Percentiles rank a stretch among this genome's conserved stretches.
phyloP scores from a whole-genome alignment of 2,329 filamentous ascomycete genomes.

The Fusarium sp. region DNA sequence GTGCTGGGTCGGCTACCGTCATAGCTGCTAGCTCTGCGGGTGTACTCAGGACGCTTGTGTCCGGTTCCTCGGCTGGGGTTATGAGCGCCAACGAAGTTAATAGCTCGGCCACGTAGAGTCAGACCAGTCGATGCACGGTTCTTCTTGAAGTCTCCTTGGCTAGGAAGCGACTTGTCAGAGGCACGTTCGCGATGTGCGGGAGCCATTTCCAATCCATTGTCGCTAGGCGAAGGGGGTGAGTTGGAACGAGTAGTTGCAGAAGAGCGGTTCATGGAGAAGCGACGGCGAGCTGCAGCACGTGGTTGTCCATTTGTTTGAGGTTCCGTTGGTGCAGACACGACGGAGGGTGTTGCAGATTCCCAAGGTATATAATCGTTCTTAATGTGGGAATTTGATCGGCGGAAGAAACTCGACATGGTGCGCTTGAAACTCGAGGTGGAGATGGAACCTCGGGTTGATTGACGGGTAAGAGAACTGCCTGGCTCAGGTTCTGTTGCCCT shows the following conservation, averaged over 20 bases:
- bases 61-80: slow-evolving; percentile 28
- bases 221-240: slow-evolving; percentile 60
- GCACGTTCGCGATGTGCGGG: slow-evolving; percentile 39
- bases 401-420: slow-evolving; percentile 61
- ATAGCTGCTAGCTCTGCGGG: slow-evolving; percentile 60
- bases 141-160: slow-evolving; percentile 60
- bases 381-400: slow-evolving; percentile 52
- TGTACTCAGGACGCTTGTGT: slow-evolving; percentile 35
- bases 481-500: slow-evolving; percentile 40
- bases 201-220: slow-evolving; percentile 56
- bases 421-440: slow-evolving; percentile 57
- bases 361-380: slow-evolving; percentile 34
- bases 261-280: slow-evolving; percentile 59
- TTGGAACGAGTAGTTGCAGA: slow-evolving; percentile 58
- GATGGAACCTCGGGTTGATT: slow-evolving; percentile 55
- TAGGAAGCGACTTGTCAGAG: slow-evolving; percentile 50
- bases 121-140: slow-evolving; percentile 62
- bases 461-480: slow-evolving; percentile 49
- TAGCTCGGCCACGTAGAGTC: slow-evolving; percentile 56
- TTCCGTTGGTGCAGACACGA: slow-evolving; percentile 38
- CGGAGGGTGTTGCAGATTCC: slow-evolving; percentile 41
- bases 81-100: slow-evolving; percentile 56
- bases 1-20: slow-evolving; percentile 49
- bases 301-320: slow-evolving; percentile 45
- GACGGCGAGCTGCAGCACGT: slow-evolving; percentile 45